A percentile compares a stretch with the other conserved stretches of the same genome.
Evolutionary conservation across 1,139 yeast genomes (phyloP).

Genomic region (Geotrichum restrictum): DNA sequence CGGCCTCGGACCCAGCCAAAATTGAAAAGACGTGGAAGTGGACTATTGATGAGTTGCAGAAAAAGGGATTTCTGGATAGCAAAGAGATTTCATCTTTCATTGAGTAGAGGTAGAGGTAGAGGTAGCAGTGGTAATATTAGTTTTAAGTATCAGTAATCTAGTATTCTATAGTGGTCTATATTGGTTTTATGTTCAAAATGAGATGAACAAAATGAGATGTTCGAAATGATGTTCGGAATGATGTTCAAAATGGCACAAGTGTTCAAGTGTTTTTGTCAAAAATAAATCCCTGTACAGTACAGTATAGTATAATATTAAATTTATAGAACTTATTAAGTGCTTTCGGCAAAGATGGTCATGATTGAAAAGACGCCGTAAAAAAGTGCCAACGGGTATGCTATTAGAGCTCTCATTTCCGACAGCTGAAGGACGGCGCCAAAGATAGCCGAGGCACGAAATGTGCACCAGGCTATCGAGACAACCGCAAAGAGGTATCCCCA

Average conservation of each 20-base stretch:
- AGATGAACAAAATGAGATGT: no score
- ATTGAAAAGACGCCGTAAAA: conserved; percentile 92
- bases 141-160: no score
- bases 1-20: conserved; percentile 52
- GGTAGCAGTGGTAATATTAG: no score
- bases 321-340: no score
- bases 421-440: conserved; percentile 80
- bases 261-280: no score
- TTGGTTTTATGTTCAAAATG: no score
- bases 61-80: conserved; percentile 40
- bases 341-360: conserved; percentile 85
- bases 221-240: no score
- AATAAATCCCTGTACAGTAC: no score
- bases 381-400: conserved; percentile 89
- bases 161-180: no score
- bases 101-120: no score
- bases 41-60: conserved; percentile 62
- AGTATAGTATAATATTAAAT: no score
- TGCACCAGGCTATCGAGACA: conserved; percentile 84
- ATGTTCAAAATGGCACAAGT: no score
- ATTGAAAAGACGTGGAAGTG: conserved; percentile 81
- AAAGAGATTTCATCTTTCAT: conserved; percentile 11
- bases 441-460: conserved; percentile 88
- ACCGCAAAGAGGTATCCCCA: conserved; percentile 69
- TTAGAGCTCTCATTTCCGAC: conserved; percentile 78